phyloP scores from a whole-genome alignment of 768 basidiomycete species.

The Leccinum longicurvipes region DNA sequence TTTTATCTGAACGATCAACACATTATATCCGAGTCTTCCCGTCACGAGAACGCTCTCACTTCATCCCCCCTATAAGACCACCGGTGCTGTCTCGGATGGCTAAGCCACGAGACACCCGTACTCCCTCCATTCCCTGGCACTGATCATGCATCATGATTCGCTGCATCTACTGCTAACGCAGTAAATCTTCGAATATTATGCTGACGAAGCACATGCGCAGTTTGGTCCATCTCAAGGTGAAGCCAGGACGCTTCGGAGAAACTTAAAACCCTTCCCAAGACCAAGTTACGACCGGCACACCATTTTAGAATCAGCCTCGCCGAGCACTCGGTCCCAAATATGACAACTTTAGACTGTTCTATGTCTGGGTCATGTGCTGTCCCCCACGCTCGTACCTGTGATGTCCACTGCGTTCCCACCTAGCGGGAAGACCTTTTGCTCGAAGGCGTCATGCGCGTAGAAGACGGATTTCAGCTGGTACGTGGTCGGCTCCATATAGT shows the following conservation, averaged over 20 bases:
- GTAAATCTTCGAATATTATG: neutral
- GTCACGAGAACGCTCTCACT: neutral
- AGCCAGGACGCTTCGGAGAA: neutral
- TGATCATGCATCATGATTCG: too few species aligned
- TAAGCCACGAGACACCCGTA: too few species aligned
- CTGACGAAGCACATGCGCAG: too few species aligned
- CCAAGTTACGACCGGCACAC: neutral
- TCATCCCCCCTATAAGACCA: neutral
- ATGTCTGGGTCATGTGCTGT: neutral
- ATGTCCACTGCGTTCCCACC: neutral
- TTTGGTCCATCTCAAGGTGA: neutral
- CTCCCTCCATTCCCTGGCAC: too few species aligned
- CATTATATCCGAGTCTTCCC: neutral
- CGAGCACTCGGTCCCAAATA: neutral
- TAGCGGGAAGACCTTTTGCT: neutral
- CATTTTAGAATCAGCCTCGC: neutral
- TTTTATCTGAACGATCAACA: neutral
- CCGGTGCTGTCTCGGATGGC: too few species aligned
- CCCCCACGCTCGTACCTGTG: slow-evolving; percentile 2
- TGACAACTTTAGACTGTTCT: neutral
- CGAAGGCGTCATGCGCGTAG: slow-evolving; percentile 48
- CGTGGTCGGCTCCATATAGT: slow-evolving; percentile 5
- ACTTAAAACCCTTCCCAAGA: neutral
- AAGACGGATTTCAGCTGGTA: slow-evolving; percentile 66
- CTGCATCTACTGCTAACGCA: too few species aligned